These are phyloP conservation scores for Fusarium sublunatum DNA, from an alignment of 2,329 filamentous ascomycete species.

Conservation along the genomic window DNA sequence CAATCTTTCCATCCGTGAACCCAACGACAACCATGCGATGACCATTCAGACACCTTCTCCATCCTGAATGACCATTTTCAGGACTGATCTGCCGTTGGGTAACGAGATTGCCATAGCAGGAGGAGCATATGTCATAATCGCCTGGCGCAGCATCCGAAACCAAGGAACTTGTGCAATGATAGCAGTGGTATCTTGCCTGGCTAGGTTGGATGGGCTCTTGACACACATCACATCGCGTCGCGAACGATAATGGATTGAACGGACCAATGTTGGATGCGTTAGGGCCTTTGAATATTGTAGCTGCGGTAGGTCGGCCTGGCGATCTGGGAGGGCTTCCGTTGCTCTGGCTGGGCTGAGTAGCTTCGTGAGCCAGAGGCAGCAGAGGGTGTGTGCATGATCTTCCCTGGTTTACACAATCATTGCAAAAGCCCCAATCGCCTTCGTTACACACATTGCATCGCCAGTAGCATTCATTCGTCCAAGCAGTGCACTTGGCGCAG, in stretches of 20 bases:
- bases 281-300: conserved; percentile 61
- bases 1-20: conserved; percentile 75
- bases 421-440: conserved; percentile 95
- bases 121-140: conserved; percentile 87
- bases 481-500: conserved; percentile 78
- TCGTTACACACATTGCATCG: conserved; percentile 88
- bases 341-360: conserved; percentile 48
- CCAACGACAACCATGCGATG: conserved; percentile 87
- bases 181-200: conserved; percentile 82
- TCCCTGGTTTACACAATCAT: conserved; percentile 85
- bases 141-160: conserved; percentile 65
- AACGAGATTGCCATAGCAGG: conserved; percentile 79
- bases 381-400: conserved; percentile 84
- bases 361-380: conserved; percentile 76
- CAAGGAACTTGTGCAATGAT: conserved; percentile 69
- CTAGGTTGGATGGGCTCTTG: conserved; percentile 75
- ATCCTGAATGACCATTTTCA: conserved; percentile 82
- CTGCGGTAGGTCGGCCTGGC: conserved; percentile 59
- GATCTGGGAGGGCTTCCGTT: conserved; percentile 56
- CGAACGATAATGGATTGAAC: conserved; percentile 77
- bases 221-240: conserved; percentile 83
- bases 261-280: conserved; percentile 60
- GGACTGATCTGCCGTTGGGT: conserved; percentile 71
- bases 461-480: conserved; percentile 89
- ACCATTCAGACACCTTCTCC: conserved; percentile 82